Base-by-base conservation (phyloP, 352 stramenopile genomes). In the Aphanomyces euteiches region DNA sequence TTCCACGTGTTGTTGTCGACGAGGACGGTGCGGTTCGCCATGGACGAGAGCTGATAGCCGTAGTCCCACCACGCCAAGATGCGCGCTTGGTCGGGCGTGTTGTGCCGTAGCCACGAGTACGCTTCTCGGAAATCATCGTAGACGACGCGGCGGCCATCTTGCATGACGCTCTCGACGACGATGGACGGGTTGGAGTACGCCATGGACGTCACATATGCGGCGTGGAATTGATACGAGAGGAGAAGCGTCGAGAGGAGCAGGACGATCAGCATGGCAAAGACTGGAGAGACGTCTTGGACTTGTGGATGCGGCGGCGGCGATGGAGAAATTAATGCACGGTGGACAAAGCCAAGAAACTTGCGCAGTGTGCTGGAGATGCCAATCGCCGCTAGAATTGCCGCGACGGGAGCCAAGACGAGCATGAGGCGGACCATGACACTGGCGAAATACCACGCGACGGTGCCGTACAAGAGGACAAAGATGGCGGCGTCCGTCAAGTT, bases 61-160 rank as follows among this genome's bases (percentile, higher is more conserved):
- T 96, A 96, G 78, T 96, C 89, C 90, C 90, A 96, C 90, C 90
- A 97, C 61, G 85, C 81, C 78, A 96, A 81, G 65, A 97, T 89
- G 78, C 92, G 93, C 45, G 84, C 82, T 69, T 97, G 79, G 41
- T 83, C 88, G 37, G 88, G 78, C 40, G 91, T 97, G 79, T 97
- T 97, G 77, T 96, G 85, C 15, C 87, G 77, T 67, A 95, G 72
- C 87, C 87, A 95, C 72, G 89, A 95, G 78, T 94, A 95, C 10
- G 94, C 95, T 77, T 99, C 96, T 53, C 96, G 91, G 83, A 98
- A 99, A 79, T 99, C 97, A 76, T 99, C 96, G 47, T 96, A 95
- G 69, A 96, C 93, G 40, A 97, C 81, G 50, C 87, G 84, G 72
- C 85, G 77, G 36, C 92, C 92, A 41, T 86, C 78, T 39, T 77